phyloP scores from a whole-genome alignment of 768 basidiomycete genomes.

The Postia placenta region DNA sequence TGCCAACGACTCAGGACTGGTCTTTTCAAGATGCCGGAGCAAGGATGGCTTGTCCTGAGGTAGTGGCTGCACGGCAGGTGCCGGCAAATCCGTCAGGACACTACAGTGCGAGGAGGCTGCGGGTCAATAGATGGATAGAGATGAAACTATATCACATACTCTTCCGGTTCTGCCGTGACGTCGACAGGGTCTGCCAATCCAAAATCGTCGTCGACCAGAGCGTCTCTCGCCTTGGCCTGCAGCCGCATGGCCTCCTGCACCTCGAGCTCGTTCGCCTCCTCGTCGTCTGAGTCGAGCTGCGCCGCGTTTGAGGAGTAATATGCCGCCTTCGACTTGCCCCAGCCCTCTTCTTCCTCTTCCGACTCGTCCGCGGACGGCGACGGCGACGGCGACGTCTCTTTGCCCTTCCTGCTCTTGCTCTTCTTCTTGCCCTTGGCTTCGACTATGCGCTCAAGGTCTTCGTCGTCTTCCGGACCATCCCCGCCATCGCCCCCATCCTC shows the following conservation, averaged over 20 bases:
- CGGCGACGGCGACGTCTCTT: conserved; percentile 2
- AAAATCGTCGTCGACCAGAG: not conserved
- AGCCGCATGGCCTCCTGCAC: conserved; percentile 81
- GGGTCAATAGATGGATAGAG: not conserved
- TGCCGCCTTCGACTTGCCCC: conserved; percentile 74
- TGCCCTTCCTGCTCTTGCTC: conserved; percentile 19
- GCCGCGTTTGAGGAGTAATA: conserved; percentile 88
- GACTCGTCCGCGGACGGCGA: conserved; percentile 21
- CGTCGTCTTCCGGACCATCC: conserved; percentile 23
- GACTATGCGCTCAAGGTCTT: conserved; percentile 13
- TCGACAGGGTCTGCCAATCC: conserved; percentile 20
- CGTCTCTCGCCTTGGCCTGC: conserved; percentile 46
- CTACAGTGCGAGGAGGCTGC: conserved; percentile 19
- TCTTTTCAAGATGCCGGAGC: conserved; percentile 66
- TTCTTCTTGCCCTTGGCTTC: conserved; percentile 11
- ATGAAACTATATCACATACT: conserved; percentile 17
- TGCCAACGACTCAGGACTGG: conserved; percentile 72
- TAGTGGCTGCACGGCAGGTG: conserved; percentile 29
- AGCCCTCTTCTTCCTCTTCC: conserved; percentile 55
- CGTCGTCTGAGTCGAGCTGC: conserved; percentile 77
- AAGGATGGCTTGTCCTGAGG: conserved; percentile 55
- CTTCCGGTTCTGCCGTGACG: conserved; percentile 21
- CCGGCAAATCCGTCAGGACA: conserved; percentile 31
- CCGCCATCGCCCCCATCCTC: conserved; percentile 38
- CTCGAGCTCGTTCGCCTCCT: conserved; percentile 84